Conservation (phyloP, 2,329 filamentous ascomycete species). For the Laburnicola sp. region DNA sequence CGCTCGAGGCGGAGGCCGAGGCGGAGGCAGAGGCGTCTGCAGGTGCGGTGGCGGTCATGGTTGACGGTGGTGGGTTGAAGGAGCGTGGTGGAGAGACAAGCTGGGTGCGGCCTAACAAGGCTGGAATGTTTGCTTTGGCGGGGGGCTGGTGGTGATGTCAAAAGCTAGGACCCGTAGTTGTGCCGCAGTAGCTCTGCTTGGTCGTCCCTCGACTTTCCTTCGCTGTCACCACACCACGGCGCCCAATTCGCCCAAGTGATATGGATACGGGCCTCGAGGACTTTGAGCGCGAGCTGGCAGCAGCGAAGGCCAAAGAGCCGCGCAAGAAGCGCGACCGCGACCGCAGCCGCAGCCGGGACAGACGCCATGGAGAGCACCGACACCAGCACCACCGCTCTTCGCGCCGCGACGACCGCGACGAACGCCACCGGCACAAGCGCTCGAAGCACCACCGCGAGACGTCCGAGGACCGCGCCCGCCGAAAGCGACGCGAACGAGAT, state of each 20-base stretch:
- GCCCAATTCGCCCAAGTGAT: no score
- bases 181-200: no score
- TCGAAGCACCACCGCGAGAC: slow-evolving; percentile 58
- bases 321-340: slow-evolving; percentile 51
- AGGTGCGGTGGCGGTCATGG: slow-evolving; percentile 46
- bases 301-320: slow-evolving; percentile 61
- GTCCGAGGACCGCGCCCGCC: slow-evolving; percentile 45
- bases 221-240: slow-evolving; percentile 12
- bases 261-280: slow-evolving; percentile 69
- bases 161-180: no score
- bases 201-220: slow-evolving; percentile 18
- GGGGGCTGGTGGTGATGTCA: slow-evolving; percentile 35
- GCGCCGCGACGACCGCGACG: slow-evolving; percentile 51
- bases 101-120: neutral
- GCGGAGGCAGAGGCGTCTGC: slow-evolving; percentile 14
- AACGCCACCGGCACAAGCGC: slow-evolving; percentile 64
- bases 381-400: slow-evolving; percentile 49
- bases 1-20: no score
- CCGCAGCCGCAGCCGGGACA: slow-evolving; percentile 48
- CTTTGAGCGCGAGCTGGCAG: slow-evolving; percentile 76
- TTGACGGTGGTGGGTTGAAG: slow-evolving; percentile 15
- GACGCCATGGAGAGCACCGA: slow-evolving; percentile 43
- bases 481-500: slow-evolving; percentile 47
- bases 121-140: slow-evolving; percentile 27
- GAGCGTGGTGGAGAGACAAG: slow-evolving; percentile 16